Evolutionary conservation across 208 protist species (phyloP).

Genomic region (Naegleria gruberi): DNA sequence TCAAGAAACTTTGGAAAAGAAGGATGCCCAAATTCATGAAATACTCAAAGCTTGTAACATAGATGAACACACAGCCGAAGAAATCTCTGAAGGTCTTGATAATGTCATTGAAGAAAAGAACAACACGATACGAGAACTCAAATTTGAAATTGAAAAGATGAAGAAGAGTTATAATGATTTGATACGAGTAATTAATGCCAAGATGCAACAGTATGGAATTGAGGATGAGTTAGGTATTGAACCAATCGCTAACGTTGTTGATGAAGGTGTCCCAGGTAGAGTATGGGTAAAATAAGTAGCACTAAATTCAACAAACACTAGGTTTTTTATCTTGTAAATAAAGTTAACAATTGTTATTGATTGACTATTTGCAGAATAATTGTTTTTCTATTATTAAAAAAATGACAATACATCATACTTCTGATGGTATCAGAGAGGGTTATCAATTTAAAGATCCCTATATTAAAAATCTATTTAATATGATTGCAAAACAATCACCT

Average conservation of each 20-base stretch:
- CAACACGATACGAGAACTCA: slow-evolving; percentile 82
- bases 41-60: slow-evolving; percentile 66
- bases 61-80: slow-evolving; percentile 66
- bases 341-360: no score
- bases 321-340: no score
- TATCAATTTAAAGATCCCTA: not conserved
- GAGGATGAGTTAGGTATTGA: not conserved
- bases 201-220: slow-evolving; percentile 21
- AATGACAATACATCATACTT: no score
- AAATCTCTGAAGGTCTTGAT: slow-evolving; percentile 77
- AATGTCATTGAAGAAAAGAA: slow-evolving; percentile 79
- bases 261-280: not conserved
- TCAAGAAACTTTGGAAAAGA: slow-evolving; percentile 75
- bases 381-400: no score
- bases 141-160: slow-evolving; percentile 74
- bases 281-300: not conserved
- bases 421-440: not conserved
- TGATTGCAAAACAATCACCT: not conserved
- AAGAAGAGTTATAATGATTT: slow-evolving; percentile 16
- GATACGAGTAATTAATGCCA: not conserved
- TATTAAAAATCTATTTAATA: not conserved
- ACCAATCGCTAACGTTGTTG: not conserved
- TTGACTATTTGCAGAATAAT: no score
- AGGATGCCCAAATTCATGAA: slow-evolving; percentile 42
- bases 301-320: no score